These are phyloP conservation scores for Lathyrus sativus DNA, from an alignment of 306 rosid genomes.

Conservation along the genomic window DNA sequence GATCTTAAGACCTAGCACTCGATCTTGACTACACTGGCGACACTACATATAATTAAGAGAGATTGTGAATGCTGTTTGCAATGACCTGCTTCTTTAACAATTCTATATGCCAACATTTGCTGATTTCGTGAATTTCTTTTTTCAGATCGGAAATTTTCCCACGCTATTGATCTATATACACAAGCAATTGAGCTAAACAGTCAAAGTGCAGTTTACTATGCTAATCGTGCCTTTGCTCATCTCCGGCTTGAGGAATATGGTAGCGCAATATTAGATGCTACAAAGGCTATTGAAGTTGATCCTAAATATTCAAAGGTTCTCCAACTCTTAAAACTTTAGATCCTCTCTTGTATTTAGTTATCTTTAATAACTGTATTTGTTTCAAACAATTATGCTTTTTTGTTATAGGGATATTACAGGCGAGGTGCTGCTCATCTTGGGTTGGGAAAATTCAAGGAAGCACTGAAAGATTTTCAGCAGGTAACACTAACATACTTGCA, in stretches of 20 bases:
- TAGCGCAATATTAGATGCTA: slow-evolving; percentile 93
- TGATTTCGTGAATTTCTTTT: slow-evolving; percentile 44
- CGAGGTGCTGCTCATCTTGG: slow-evolving; percentile 94
- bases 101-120: slow-evolving; percentile 24
- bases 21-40: too few species aligned
- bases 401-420: slow-evolving; percentile 87
- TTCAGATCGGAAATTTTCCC: slow-evolving; percentile 82
- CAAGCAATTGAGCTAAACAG: slow-evolving; percentile 78
- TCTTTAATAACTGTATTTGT: slow-evolving; percentile 21
- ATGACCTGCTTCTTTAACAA: slow-evolving; percentile 14
- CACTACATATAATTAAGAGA: not conserved
- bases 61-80: slow-evolving; percentile 30
- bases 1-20: too few species aligned
- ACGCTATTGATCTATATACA: slow-evolving; percentile 83
- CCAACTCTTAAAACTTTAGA: slow-evolving; percentile 20
- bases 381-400: slow-evolving; percentile 45
- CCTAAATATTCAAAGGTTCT: slow-evolving; percentile 90
- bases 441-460: slow-evolving; percentile 94
- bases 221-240: slow-evolving; percentile 97
- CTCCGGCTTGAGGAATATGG: slow-evolving; percentile 94
- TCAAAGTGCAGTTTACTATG: slow-evolving; percentile 86
- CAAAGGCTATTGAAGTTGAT: slow-evolving; percentile 84
- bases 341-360: slow-evolving; percentile 24
- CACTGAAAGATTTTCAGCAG: slow-evolving; percentile 95
- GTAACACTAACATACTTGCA: slow-evolving; percentile 42